phyloP scores from a whole-genome alignment of 116 monocot genomes.

The Posidonia oceanica region DNA sequence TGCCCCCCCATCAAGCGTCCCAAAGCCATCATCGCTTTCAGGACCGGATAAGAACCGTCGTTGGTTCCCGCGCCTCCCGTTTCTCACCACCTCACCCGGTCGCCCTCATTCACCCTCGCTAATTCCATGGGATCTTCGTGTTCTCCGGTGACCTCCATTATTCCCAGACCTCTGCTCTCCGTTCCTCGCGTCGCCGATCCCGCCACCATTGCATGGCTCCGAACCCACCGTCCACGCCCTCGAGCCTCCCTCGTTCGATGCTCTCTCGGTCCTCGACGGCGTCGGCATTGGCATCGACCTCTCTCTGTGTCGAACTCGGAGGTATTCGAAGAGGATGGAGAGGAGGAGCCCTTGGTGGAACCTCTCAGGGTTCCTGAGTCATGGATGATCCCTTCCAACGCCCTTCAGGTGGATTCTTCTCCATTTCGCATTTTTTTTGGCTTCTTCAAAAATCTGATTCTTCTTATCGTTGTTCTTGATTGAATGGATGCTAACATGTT shows the following conservation, averaged over 20 bases:
- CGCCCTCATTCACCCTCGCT: not conserved
- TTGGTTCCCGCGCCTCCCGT: not conserved
- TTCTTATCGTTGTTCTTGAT: not conserved
- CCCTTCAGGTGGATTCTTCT: conserved; percentile 16
- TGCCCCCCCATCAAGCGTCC: no score
- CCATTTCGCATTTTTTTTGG: not conserved
- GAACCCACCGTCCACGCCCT: no score
- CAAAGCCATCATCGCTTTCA: not conserved
- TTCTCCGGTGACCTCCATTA: not conserved
- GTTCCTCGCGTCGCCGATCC: not conserved
- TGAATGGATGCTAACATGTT: not conserved
- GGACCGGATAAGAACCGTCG: not conserved
- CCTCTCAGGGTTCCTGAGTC: conserved; percentile 31
- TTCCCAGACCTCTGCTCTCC: not conserved
- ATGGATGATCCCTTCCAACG: conserved; percentile 32
- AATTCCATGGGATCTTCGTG: not conserved
- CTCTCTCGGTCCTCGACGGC: not conserved
- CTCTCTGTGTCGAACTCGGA: not conserved
- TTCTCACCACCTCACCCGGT: not conserved
- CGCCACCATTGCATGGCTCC: not conserved
- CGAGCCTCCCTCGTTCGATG: not conserved
- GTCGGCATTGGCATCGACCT: conserved; percentile 1
- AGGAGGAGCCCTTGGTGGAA: conserved; percentile 14
- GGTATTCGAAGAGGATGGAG: not conserved
- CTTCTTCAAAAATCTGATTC: not conserved